Percentiles rank a stretch among this genome's conserved stretches.
Conservation (phyloP, 805 yeast species). For the Saccharomyces cerevisiae region DNA sequence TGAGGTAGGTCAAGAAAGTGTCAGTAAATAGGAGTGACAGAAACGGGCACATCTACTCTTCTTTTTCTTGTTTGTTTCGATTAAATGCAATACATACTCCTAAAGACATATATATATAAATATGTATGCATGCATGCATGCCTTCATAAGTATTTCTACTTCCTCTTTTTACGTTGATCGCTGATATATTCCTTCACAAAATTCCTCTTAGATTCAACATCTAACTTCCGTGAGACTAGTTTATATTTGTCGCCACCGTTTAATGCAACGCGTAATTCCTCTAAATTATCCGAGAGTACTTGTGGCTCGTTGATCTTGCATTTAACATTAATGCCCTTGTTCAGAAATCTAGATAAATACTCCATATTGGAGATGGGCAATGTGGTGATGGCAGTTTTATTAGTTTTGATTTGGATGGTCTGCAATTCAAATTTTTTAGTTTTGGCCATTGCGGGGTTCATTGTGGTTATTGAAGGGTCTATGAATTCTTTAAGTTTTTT, state of each 20-base stretch:
- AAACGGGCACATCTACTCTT: neutral
- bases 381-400: slow-evolving; percentile 30
- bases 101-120: neutral
- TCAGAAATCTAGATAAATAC: slow-evolving; percentile 16
- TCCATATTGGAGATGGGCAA: slow-evolving; percentile 10
- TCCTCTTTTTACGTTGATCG: slow-evolving; percentile 1
- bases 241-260: slow-evolving; percentile 43
- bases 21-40: neutral
- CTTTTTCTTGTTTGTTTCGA: neutral
- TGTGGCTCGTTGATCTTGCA: slow-evolving; percentile 21
- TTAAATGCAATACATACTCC: neutral
- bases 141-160: neutral
- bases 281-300: slow-evolving; percentile 17
- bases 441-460: neutral
- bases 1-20: neutral
- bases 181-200: slow-evolving; percentile 33
- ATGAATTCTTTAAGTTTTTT: slow-evolving; percentile 14
- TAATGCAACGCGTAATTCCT: slow-evolving; percentile 27
- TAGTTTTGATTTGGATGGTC: slow-evolving; percentile 24
- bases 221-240: slow-evolving; percentile 39
- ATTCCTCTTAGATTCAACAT: slow-evolving; percentile 35
- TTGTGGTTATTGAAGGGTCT: slow-evolving; percentile 2
- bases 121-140: neutral
- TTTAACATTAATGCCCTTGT: slow-evolving; percentile 14
- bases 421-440: slow-evolving; percentile 5